Evolutionary conservation across 108 stramenopile genomes (phyloP).

Genomic region (Halocafeteria seosinensis): DNA sequence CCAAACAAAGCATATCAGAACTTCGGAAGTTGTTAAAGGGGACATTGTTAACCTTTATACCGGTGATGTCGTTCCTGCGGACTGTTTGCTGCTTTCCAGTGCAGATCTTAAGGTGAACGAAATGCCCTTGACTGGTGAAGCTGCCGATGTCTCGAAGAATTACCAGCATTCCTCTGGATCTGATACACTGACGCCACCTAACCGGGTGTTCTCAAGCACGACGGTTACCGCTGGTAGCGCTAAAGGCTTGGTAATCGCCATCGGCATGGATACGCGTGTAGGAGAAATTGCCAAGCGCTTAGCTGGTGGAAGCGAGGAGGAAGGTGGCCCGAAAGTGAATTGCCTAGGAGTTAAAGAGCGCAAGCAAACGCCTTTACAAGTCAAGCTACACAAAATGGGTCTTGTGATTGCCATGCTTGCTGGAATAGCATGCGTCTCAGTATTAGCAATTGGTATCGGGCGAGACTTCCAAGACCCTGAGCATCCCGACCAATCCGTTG

Average conservation of each 20-base stretch:
- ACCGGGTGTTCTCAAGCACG: conserved; percentile 80
- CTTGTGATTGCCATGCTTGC: conserved; percentile 74
- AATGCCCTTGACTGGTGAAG: conserved; percentile 19
- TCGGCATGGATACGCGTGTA: conserved; percentile 40
- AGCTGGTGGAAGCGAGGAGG: not conserved
- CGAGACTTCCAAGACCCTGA: conserved; percentile 51
- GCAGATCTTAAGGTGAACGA: conserved; percentile 24
- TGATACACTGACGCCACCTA: conserved; percentile 54
- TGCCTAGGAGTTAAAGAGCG: not conserved
- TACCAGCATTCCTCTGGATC: conserved; percentile 1
- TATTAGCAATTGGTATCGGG: conserved; percentile 64
- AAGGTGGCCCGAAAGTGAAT: not conserved
- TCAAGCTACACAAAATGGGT: conserved; percentile 70
- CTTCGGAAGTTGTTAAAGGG: conserved; percentile 33
- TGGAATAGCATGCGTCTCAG: conserved; percentile 61
- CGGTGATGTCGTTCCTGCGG: conserved; percentile 42
- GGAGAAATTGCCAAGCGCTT: conserved; percentile 1
- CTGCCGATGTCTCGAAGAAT: conserved; percentile 9
- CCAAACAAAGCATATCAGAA: conserved; percentile 1
- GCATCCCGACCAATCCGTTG: conserved; percentile 42
- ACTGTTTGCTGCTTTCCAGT: conserved; percentile 25
- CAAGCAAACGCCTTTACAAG: conserved; percentile 62
- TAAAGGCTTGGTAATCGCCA: conserved; percentile 64
- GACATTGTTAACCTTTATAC: conserved; percentile 28
- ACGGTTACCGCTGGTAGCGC: conserved; percentile 71